A percentile compares a stretch with the other conserved stretches of the same genome.
Conservation (phyloP, 306 rosid genomes). For the Albizia julibrissin region DNA sequence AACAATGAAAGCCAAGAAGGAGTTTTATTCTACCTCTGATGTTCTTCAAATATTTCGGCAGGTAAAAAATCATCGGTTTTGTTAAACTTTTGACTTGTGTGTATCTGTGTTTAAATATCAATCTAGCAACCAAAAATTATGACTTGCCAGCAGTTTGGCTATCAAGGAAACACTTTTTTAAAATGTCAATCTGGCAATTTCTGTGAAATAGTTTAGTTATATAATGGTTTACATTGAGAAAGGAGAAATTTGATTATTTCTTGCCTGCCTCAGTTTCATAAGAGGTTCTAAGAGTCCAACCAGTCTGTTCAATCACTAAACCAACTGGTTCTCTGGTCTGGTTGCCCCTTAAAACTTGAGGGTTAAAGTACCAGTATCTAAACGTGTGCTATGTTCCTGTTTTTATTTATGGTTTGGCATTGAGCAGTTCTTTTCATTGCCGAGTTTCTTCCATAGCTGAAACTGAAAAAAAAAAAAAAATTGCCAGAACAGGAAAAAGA, state of each 20-base stretch:
- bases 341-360: neutral
- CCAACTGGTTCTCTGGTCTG: neutral
- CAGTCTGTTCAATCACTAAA: neutral
- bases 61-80: constrained; percentile 49
- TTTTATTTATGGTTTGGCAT: neutral
- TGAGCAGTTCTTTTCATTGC: neutral
- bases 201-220: neutral
- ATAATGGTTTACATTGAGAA: neutral
- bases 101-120: neutral
- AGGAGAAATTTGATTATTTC: constrained; percentile 19
- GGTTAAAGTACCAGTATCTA: neutral
- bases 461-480: neutral
- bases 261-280: constrained; percentile 14
- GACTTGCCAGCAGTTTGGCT: neutral
- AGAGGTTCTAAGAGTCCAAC: neutral
- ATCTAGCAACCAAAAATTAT: neutral
- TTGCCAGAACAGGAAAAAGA: neutral
- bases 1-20: constrained; percentile 79
- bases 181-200: constrained; percentile 26
- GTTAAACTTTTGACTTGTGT: neutral
- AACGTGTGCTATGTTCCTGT: neutral
- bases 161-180: neutral
- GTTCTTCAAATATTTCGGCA: constrained; percentile 91
- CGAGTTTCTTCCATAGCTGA: neutral
- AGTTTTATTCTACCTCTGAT: constrained; percentile 77